Percentiles rank a stretch among this genome's conserved stretches.
Conservation (phyloP, 257 asterid genomes). For the Solanum pennellii region DNA sequence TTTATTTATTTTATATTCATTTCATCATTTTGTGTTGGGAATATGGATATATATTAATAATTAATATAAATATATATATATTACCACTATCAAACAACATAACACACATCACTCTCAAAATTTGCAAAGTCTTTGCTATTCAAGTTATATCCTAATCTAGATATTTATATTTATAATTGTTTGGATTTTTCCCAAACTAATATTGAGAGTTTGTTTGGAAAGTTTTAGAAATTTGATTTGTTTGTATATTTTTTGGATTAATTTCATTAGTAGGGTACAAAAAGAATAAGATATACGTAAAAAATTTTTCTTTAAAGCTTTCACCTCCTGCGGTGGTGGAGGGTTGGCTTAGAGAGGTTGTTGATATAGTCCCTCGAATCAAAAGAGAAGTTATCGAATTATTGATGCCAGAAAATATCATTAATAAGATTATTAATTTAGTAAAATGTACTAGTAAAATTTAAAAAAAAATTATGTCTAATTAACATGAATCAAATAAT, state of each 20-base stretch:
- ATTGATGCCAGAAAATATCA: not conserved
- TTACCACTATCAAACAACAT: not conserved
- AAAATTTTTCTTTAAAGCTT: not conserved
- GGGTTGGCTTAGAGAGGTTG: not conserved
- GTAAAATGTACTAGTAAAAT: no score
- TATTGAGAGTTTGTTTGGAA: not conserved
- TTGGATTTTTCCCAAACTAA: not conserved
- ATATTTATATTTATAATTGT: not conserved
- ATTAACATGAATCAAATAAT: not conserved
- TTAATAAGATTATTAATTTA: no score
- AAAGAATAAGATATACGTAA: no score
- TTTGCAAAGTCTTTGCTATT: not conserved
- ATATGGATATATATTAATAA: not conserved
- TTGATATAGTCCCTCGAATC: not conserved
- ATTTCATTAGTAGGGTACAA: not conserved
- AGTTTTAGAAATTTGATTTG: not conserved
- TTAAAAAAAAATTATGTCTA: not conserved
- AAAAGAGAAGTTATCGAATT: not conserved
- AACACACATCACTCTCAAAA: not conserved
- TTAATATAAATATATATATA: not conserved
- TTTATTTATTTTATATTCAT: not conserved
- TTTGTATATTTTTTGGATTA: not conserved
- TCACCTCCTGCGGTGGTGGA: not conserved
- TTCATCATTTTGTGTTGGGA: not conserved
- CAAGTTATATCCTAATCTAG: not conserved